These are phyloP conservation scores for Lophium mytilinum DNA, from an alignment of 495 filamentous ascomycete genomes.

Conservation along the genomic window DNA sequence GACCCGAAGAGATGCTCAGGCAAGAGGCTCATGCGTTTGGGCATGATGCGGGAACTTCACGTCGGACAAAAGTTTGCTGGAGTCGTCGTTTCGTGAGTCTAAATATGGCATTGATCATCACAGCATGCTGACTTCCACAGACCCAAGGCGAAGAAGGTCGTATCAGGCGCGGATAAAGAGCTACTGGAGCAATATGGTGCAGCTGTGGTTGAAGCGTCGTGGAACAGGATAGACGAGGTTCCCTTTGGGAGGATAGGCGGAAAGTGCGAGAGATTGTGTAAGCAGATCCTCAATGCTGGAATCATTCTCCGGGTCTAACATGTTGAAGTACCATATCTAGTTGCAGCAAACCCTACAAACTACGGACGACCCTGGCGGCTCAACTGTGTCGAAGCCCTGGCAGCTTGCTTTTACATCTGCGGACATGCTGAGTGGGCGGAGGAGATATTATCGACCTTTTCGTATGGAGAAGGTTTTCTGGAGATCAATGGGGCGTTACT, in stretches of 20 bases:
- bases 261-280: slow-evolving; percentile 78
- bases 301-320: not conserved
- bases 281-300: slow-evolving; percentile 9
- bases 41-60: slow-evolving; percentile 86
- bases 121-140: slow-evolving; percentile 29
- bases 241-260: slow-evolving; percentile 87
- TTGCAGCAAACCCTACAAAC: slow-evolving; percentile 94
- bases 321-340: slow-evolving; percentile 70
- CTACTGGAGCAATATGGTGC: slow-evolving; percentile 82
- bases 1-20: slow-evolving; percentile 96
- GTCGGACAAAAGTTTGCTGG: slow-evolving; percentile 85
- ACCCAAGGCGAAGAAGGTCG: slow-evolving; percentile 77
- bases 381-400: slow-evolving; percentile 92
- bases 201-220: slow-evolving; percentile 94
- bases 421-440: slow-evolving; percentile 86
- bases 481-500: slow-evolving; percentile 78
- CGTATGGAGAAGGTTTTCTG: slow-evolving; percentile 78
- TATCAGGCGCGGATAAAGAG: slow-evolving; percentile 74
- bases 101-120: not conserved
- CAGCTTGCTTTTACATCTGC: slow-evolving; percentile 86
- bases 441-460: slow-evolving; percentile 71
- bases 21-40: slow-evolving; percentile 83
- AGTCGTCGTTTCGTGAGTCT: slow-evolving; percentile 70
- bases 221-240: slow-evolving; percentile 86
- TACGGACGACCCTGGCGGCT: slow-evolving; percentile 91